Evolutionary conservation across 805 yeast genomes (phyloP).

Genomic region (Suhomyces sp.): DNA sequence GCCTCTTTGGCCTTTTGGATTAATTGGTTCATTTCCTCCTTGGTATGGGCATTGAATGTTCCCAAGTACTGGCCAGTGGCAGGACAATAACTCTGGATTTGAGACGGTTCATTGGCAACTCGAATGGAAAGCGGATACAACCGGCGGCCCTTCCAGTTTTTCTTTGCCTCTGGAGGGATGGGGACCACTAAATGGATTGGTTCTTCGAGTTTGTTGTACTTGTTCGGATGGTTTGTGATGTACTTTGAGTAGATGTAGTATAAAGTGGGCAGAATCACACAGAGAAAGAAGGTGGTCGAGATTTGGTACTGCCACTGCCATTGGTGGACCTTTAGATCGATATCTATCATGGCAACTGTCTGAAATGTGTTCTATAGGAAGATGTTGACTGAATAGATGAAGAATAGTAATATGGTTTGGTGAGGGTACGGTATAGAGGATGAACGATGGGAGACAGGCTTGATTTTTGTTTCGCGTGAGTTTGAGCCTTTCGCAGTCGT

Average conservation of each 20-base stretch:
- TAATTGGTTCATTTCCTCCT: conserved; percentile 66
- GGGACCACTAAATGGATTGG: conserved; percentile 51
- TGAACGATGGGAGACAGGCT: too few relatives aligned
- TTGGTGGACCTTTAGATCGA: conserved; percentile 39
- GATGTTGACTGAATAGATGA: too few relatives aligned
- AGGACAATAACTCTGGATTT: conserved; percentile 87
- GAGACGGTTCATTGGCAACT: conserved; percentile 60
- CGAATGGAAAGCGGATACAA: conserved; percentile 61
- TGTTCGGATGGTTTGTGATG: conserved; percentile 37
- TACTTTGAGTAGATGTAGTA: conserved; percentile 37
- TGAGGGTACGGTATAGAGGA: too few relatives aligned
- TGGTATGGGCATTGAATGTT: conserved; percentile 59
- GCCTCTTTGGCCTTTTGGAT: conserved; percentile 55
- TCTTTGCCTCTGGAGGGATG: conserved; percentile 74
- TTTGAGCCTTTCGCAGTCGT: too few relatives aligned
- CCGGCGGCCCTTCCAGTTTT: conserved; percentile 90
- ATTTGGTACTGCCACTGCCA: conserved; percentile 47
- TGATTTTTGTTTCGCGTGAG: too few relatives aligned
- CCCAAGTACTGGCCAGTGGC: conserved; percentile 93
- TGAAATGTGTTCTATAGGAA: too few relatives aligned
- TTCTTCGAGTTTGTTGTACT: conserved; percentile 43
- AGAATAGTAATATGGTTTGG: too few relatives aligned
- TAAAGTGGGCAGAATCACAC: conserved; percentile 36
- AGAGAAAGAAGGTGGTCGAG: conserved; percentile 42
- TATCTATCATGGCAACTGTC: conserved; percentile 49